These are phyloP conservation scores for Geotrichum carabidarum DNA, from an alignment of 1,139 yeast species.

Conservation along the genomic window DNA sequence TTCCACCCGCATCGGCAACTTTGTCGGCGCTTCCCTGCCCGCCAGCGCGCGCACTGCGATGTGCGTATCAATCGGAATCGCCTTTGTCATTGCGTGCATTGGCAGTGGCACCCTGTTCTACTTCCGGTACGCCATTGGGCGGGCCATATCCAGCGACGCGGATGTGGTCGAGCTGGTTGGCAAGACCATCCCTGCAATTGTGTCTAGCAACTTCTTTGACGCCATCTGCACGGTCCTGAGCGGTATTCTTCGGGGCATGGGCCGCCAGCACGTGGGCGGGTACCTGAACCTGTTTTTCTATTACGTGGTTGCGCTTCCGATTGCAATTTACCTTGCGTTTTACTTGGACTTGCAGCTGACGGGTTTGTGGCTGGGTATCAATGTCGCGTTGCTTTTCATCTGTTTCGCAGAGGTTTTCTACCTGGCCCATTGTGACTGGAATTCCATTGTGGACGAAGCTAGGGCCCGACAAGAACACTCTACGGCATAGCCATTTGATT, in stretches of 20 bases:
- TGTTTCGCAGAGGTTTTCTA: slow-evolving; percentile 55
- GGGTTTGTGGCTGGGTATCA: slow-evolving; percentile 87
- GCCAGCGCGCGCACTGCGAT: slow-evolving; percentile 62
- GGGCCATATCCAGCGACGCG: slow-evolving; percentile 62
- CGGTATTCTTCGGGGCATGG: slow-evolving; percentile 82
- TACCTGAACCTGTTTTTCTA: slow-evolving; percentile 71
- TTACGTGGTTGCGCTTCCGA: slow-evolving; percentile 64
- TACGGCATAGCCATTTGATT: too few species aligned
- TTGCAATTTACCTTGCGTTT: slow-evolving; percentile 62
- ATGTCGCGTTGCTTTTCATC: slow-evolving; percentile 66
- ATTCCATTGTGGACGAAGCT: slow-evolving; percentile 43
- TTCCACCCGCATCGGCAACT: slow-evolving; percentile 82
- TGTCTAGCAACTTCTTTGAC: slow-evolving; percentile 70
- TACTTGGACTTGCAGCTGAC: slow-evolving; percentile 47
- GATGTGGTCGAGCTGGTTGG: slow-evolving; percentile 51
- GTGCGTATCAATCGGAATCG: slow-evolving; percentile 54
- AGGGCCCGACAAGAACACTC: slow-evolving; percentile 23
- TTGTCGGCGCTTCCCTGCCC: slow-evolving; percentile 72
- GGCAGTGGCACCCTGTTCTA: slow-evolving; percentile 52
- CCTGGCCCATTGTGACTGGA: slow-evolving; percentile 54
- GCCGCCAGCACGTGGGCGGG: slow-evolving; percentile 80
- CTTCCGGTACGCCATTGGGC: slow-evolving; percentile 56
- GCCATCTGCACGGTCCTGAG: slow-evolving; percentile 79
- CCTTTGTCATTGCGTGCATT: slow-evolving; percentile 51
- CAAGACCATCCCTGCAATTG: slow-evolving; percentile 65